These are phyloP conservation scores for Salix koriyanagi DNA, from an alignment of 345 rosid species.

Conservation along the genomic window DNA sequence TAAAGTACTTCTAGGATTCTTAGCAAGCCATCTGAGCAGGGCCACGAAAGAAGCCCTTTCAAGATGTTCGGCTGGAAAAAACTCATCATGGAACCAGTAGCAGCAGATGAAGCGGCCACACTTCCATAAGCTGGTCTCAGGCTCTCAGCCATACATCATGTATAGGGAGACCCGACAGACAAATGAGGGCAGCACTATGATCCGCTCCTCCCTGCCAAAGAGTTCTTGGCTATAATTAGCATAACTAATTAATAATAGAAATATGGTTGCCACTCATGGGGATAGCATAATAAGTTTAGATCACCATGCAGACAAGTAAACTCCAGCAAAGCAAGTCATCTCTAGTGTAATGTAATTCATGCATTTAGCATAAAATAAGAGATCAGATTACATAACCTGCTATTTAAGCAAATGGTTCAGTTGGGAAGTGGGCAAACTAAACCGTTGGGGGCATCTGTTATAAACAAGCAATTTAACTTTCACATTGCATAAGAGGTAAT, in stretches of 20 bases:
- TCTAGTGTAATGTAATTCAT: constrained; percentile 1
- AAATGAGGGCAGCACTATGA: background rate
- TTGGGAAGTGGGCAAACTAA: constrained; percentile 14
- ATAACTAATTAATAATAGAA: background rate
- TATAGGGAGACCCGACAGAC: background rate
- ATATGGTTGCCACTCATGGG: background rate
- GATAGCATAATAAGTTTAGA: background rate
- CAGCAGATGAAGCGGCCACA: background rate
- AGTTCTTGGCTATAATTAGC: background rate
- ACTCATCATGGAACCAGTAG: background rate
- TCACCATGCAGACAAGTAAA: background rate
- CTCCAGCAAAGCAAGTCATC: background rate
- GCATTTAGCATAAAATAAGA: constrained; percentile 15
- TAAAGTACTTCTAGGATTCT: background rate
- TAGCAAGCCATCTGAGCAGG: background rate
- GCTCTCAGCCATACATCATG: background rate
- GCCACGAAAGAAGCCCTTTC: background rate
- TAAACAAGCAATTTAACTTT: constrained; percentile 22
- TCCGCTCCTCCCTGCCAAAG: background rate
- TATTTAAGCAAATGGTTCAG: constrained; percentile 19
- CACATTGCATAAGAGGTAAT: constrained; percentile 5
- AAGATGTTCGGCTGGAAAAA: background rate
- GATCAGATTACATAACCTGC: constrained; percentile 25
- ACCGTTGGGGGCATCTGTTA: constrained; percentile 22
- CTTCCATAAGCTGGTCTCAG: background rate